Evolutionary conservation across 208 protist genomes (phyloP).

Genomic region (Acanthamoeba castellanii): DNA sequence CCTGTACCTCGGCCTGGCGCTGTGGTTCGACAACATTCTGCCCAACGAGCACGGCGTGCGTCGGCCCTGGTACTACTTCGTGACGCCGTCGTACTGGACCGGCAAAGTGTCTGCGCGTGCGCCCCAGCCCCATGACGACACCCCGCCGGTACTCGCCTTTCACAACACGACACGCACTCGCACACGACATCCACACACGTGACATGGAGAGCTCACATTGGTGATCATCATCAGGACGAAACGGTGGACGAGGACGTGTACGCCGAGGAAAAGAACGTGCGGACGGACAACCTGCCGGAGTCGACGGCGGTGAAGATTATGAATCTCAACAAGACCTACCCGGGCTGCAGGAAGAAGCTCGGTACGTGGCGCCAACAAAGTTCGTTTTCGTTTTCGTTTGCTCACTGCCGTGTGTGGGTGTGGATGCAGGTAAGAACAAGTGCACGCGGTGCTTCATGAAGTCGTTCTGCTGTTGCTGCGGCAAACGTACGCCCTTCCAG

Average conservation of each 20-base stretch:
- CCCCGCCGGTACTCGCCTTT: background rate
- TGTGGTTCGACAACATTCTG: conserved; percentile 75
- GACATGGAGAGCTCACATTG: background rate
- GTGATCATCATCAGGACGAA: background rate
- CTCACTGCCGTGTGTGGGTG: background rate
- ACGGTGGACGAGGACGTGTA: conserved; percentile 77
- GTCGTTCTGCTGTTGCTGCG: conserved; percentile 32
- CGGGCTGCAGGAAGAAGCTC: background rate
- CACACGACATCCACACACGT: too few species aligned
- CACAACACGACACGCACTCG: background rate
- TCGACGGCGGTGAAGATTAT: conserved; percentile 76
- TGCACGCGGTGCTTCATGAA: conserved; percentile 45
- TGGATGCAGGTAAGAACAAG: conserved; percentile 27
- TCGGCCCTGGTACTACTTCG: conserved; percentile 57
- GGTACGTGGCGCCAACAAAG: background rate
- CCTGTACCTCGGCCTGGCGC: conserved; percentile 64
- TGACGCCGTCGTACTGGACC: conserved; percentile 76
- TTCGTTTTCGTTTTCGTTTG: background rate
- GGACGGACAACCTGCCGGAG: conserved; percentile 35
- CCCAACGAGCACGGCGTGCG: conserved; percentile 72
- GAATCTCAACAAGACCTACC: conserved; percentile 80
- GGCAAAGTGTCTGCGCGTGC: background rate
- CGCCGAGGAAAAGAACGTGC: conserved; percentile 60
- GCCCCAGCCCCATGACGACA: background rate
- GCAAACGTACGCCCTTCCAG: conserved; percentile 17